These are phyloP conservation scores for Scutellaria barbata DNA, from an alignment of 257 asterid species.

Conservation along the genomic window DNA sequence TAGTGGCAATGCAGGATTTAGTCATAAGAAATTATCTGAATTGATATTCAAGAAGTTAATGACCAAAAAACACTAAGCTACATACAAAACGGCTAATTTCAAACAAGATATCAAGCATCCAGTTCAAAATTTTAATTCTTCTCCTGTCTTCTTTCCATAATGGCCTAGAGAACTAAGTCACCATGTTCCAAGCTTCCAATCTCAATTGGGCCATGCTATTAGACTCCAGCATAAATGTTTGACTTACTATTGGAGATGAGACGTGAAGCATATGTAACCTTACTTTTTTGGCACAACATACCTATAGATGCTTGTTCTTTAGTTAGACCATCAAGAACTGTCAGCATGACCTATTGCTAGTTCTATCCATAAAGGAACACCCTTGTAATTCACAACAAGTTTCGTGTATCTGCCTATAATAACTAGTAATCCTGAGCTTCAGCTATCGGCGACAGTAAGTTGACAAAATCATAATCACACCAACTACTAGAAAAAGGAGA, in stretches of 20 bases:
- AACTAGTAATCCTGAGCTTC: neutral
- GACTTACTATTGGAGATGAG: neutral
- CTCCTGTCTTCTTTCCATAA: neutral
- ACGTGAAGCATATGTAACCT: neutral
- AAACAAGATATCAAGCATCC: neutral
- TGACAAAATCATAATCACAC: neutral
- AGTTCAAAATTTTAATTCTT: neutral
- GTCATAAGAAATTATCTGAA: neutral
- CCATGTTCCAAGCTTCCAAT: neutral
- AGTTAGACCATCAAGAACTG: neutral
- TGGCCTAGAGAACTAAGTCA: neutral
- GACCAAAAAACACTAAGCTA: neutral
- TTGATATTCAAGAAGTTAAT: neutral
- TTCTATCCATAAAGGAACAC: neutral
- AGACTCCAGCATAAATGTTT: neutral
- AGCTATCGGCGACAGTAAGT: neutral
- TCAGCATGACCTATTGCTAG: neutral
- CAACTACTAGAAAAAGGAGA: neutral
- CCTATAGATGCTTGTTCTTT: neutral
- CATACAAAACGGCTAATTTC: neutral
- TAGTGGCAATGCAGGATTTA: neutral
- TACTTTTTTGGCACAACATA: constrained; percentile 1
- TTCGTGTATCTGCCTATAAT: neutral
- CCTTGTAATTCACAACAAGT: neutral
- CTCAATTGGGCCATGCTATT: neutral